These are phyloP conservation scores for Epichloe hybrida DNA, from an alignment of 2,329 filamentous ascomycete species.

Conservation along the genomic window DNA sequence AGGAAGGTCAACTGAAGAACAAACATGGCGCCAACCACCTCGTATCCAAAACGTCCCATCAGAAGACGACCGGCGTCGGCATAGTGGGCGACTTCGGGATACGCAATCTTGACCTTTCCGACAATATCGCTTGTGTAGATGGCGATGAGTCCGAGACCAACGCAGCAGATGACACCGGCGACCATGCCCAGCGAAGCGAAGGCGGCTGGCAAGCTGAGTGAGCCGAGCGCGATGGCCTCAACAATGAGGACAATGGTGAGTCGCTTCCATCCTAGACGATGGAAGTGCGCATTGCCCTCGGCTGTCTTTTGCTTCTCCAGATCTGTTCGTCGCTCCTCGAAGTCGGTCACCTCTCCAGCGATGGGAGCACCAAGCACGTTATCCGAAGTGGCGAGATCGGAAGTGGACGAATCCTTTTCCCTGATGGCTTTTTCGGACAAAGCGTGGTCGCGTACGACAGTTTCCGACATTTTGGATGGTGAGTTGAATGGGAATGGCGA, in stretches of 20 bases:
- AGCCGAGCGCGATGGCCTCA: constrained; percentile 42
- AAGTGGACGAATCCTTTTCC: constrained; percentile 4
- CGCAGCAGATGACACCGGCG: constrained; percentile 28
- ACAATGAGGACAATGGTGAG: constrained; percentile 42
- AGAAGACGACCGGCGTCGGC: constrained; percentile 54
- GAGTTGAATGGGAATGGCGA: neutral
- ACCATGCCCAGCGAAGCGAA: constrained; percentile 43
- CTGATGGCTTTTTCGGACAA: neutral
- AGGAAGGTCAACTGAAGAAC: constrained; percentile 54
- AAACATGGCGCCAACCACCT: constrained; percentile 48
- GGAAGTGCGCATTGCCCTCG: constrained; percentile 34
- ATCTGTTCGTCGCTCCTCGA: constrained; percentile 22
- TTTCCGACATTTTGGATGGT: constrained; percentile 2
- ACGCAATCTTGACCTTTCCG: constrained; percentile 34
- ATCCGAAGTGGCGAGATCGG: constrained; percentile 10
- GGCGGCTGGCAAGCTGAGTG: constrained; percentile 34
- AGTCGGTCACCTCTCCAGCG: constrained; percentile 25
- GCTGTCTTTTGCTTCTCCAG: constrained; percentile 33
- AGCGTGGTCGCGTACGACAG: constrained; percentile 4
- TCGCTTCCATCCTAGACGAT: constrained; percentile 42
- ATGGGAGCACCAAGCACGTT: constrained; percentile 14
- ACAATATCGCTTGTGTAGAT: constrained; percentile 35
- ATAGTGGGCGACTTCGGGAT: constrained; percentile 49
- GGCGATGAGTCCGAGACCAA: constrained; percentile 30
- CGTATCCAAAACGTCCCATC: constrained; percentile 44